A percentile compares a stretch with the other conserved stretches of the same genome.
phyloP scores from a whole-genome alignment of 345 rosid species.

The Litchi chinensis region DNA sequence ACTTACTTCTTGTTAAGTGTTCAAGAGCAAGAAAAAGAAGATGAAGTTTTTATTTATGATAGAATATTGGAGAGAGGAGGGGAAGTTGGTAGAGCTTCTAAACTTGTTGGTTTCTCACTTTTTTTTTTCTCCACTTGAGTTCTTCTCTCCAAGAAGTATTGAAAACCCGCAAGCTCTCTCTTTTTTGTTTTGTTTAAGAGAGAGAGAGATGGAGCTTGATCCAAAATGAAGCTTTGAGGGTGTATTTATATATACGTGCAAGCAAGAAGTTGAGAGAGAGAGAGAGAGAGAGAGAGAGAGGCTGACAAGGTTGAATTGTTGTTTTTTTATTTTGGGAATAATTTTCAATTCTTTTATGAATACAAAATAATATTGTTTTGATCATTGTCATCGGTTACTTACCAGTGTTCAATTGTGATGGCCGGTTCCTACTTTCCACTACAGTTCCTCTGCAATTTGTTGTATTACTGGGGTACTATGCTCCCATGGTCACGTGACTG shows the following conservation, averaged over 20 bases:
- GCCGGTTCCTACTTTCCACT: neutral
- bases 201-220: neutral
- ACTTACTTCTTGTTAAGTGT: constrained; percentile 9
- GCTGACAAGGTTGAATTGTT: neutral
- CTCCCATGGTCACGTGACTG: neutral
- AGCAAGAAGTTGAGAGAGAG: too few relatives aligned
- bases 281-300: neutral
- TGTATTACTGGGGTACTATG: neutral
- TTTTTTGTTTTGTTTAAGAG: neutral
- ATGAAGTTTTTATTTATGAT: neutral
- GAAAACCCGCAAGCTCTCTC: neutral
- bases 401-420: neutral
- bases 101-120: neutral
- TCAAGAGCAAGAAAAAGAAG: neutral
- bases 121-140: neutral
- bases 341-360: too few relatives aligned
- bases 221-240: neutral
- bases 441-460: neutral
- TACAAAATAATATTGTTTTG: too few relatives aligned
- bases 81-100: neutral
- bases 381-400: neutral
- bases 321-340: too few relatives aligned
- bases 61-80: neutral
- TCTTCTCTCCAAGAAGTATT: neutral
- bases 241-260: neutral